A percentile compares a stretch with the other conserved stretches of the same genome.
Conservation (phyloP, 1,284 basidiomycete species). For the Puccinia coronata region DNA sequence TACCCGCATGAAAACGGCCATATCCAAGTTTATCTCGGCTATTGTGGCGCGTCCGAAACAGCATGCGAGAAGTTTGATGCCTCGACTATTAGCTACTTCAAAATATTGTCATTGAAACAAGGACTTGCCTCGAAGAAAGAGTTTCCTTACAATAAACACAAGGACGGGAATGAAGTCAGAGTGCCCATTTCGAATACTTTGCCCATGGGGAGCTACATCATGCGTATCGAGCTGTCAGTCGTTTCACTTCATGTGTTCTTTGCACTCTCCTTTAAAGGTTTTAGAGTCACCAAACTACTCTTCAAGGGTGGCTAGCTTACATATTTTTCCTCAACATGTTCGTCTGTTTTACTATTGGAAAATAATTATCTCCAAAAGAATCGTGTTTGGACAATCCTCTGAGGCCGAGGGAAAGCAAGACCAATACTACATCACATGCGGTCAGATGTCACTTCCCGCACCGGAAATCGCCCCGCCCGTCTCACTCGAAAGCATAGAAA, state of each 20-base stretch:
- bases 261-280: background rate
- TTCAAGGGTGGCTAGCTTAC: too few species aligned
- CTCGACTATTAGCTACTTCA: constrained; percentile 41
- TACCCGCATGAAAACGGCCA: constrained; percentile 45
- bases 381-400: constrained; percentile 28
- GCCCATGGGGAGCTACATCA: constrained; percentile 44
- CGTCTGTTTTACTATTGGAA: too few species aligned
- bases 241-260: background rate
- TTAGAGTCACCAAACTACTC: too few species aligned
- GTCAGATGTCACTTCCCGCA: constrained; percentile 13
- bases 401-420: constrained; percentile 47
- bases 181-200: constrained; percentile 30
- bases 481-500: background rate
- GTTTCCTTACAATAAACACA: constrained; percentile 20
- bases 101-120: constrained; percentile 36
- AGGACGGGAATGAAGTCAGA: constrained; percentile 36
- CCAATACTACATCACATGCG: constrained; percentile 44
- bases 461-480: background rate
- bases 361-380: constrained; percentile 7
- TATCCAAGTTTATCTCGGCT: constrained; percentile 42
- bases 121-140: constrained; percentile 17
- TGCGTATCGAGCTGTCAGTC: constrained; percentile 44
- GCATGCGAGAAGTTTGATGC: constrained; percentile 42
- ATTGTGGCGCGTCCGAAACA: constrained; percentile 32
- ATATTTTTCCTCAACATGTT: too few species aligned